A percentile compares a stretch with the other conserved stretches of the same genome.
phyloP scores from a whole-genome alignment of 495 filamentous ascomycete species.

The Aspergillus steynii region DNA sequence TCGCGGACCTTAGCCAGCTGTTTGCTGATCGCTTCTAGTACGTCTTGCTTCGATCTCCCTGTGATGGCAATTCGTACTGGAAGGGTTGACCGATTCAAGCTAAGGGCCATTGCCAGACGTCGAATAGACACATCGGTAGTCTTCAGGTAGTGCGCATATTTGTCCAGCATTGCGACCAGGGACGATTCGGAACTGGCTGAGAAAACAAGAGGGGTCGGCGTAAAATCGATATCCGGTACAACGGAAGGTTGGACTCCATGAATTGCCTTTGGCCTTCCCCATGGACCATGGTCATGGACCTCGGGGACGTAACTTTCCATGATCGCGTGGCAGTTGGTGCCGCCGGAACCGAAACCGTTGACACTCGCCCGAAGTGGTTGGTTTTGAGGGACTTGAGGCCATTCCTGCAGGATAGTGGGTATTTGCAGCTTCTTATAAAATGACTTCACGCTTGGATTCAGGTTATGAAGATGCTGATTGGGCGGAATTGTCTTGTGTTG shows the following conservation, averaged over 20 bases:
- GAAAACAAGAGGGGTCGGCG: not conserved
- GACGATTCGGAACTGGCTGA: not conserved
- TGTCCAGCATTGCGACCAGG: not conserved
- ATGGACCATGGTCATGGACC: conserved; percentile 1
- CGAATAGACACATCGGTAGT: not conserved
- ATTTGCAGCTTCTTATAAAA: not conserved
- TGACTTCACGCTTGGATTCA: conserved; percentile 34
- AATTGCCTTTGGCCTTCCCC: not conserved
- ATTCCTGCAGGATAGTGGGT: not conserved
- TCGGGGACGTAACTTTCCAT: conserved; percentile 5
- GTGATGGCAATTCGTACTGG: conserved; percentile 5
- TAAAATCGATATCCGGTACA: not conserved
- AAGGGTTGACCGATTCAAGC: conserved; percentile 3
- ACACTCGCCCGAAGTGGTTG: conserved; percentile 1
- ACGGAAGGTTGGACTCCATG: too few species aligned
- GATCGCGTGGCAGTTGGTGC: conserved; percentile 7
- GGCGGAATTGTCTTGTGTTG: conserved; percentile 49
- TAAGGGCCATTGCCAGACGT: not conserved
- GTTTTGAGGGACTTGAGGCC: not conserved
- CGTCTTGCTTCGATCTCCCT: conserved; percentile 1
- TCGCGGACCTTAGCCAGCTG: conserved; percentile 1
- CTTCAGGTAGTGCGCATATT: not conserved
- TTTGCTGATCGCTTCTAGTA: conserved; percentile 1
- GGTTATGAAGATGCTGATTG: conserved; percentile 49
- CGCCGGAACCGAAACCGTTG: conserved; percentile 4